Evolutionary conservation across 176 grass and related monocot genomes (phyloP), one percentile per base, ranked within the genome.

Genomic region (Oryza meridionalis): DNA sequence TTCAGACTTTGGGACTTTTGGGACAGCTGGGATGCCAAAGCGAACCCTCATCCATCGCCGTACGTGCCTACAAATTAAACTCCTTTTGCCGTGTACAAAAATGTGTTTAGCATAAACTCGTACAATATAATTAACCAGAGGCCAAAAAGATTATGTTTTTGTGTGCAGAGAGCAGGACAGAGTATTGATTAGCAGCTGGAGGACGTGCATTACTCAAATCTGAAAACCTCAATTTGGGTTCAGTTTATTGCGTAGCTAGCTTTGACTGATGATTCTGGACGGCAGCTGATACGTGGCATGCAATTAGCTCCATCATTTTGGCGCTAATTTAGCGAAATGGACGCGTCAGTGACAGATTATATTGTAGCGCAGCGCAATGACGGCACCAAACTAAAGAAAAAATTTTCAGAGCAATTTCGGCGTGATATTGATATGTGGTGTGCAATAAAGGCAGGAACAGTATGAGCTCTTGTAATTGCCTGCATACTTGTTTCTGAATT

Each of bases 21-120:
- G 15, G 58, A 55, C 69, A 86, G 59, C 72, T 50, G 19, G 26
- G 4, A 65, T 19, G 32, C 59, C 59, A 75, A 81, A 67, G 59
- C 43, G 44, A 67, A 21, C 26, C 75, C 32, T 38, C 10, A 50
- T 27, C 58, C 58, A 62, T 62, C 58, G n/a, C 1, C 6, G 27
- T 55, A 55, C 46, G 16, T 75, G 27, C 47, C 16, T 11, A 53
- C 72, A 55, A 33, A 72, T 79, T 33, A 65, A 35, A 35, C 1
- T 37, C 55, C 14, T 70, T 44, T 47, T 35, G 12, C 1, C 27
- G 10, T 66, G 31, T 66, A 50, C 72, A 12, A 63, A 78, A 66
- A 66, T 65, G 6, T 65, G 65, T 21, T 77, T 42, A 67, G 22
- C 13, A 75, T 21, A 75, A 21, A 76, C 49, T 12, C 22, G 14